Evolutionary conservation across 2,329 filamentous ascomycete genomes (phyloP), one percentile per base, ranked within the genome.

Genomic region (Alternaria postmessia): DNA sequence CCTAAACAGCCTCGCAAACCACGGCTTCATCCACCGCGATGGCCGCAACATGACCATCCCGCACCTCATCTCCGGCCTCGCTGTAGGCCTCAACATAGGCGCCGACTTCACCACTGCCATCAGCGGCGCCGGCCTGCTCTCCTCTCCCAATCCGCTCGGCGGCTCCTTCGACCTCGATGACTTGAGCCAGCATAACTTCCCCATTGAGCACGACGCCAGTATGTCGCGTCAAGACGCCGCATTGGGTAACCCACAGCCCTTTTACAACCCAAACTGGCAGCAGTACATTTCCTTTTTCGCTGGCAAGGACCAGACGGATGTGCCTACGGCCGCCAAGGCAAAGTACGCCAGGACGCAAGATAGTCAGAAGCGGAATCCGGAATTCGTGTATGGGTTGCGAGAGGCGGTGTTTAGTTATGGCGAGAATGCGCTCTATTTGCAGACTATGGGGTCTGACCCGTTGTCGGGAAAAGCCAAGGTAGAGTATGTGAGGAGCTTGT

Each of bases 141-240:
- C 67, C 36, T 66, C 65, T 0, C 58, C 63, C 3, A 60, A 66
- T 32, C 63, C 67, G 0, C 60, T 68, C 2, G 54, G 41, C 20
- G 63, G 65, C 44, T 62, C 63, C 20, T 69, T 69, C 58, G 63
- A 68, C 54, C 62, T 69, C 4, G 22, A 53, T 47, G 58, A 69
- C 9, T 22, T 69, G 4, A 54, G 53, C 42, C 42, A 47, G 57
- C 66, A 69, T 48, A 69, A 69, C 42, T 67, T 67, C 43, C 65
- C 67, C 36, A 69, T 67, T 41, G 67, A 69, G 44, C 67, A 69
- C 49, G 67, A 69, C 53, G 67, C 65, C 6, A 59, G 52, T 12
- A 63, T 69, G 8, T 68, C 65, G 4, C 63, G 67, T 6, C 61
- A 57, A 24, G 67, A 68, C 5, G 67, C 65, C 6, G 61, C 59